These are phyloP conservation scores for Henckelia pumila DNA, from an alignment of 257 asterid species.

Conservation along the genomic window DNA sequence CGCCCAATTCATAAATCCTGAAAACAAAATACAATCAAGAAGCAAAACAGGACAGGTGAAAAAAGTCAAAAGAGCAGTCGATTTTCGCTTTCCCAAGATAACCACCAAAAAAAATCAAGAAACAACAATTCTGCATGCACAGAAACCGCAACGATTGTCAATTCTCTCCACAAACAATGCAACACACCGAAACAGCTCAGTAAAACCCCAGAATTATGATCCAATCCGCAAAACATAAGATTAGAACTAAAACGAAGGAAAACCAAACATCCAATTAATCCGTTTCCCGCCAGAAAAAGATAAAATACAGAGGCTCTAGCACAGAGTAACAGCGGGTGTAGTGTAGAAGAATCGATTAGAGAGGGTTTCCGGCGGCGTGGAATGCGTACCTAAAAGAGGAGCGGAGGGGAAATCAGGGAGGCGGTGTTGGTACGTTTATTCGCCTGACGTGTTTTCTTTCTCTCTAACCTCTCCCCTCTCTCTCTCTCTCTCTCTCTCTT, in stretches of 20 bases:
- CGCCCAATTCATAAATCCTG: conserved; percentile 22
- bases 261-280: conserved; percentile 27
- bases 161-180: conserved; percentile 12
- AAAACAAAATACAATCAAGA: not conserved
- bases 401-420: conserved; percentile 25
- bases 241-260: conserved; percentile 1
- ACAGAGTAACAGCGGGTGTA: conserved; percentile 24
- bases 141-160: conserved; percentile 32
- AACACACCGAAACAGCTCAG: conserved; percentile 23
- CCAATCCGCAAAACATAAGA: conserved; percentile 24
- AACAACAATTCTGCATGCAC: conserved; percentile 39
- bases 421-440: conserved; percentile 31
- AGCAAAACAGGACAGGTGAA: not conserved
- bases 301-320: conserved; percentile 19
- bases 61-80: conserved; percentile 15
- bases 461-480: not conserved
- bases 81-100: conserved; percentile 22
- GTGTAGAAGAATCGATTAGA: conserved; percentile 28
- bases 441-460: conserved; percentile 39
- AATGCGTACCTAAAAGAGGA: conserved; percentile 21
- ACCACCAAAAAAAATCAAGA: conserved; percentile 8
- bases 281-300: conserved; percentile 40
- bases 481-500: conserved; percentile 26
- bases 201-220: conserved; percentile 6
- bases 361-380: conserved; percentile 38